Percentiles rank a stretch among this genome's conserved stretches.
Conservation (phyloP, 768 basidiomycete species). For the Clitopilus passeckerianus region DNA sequence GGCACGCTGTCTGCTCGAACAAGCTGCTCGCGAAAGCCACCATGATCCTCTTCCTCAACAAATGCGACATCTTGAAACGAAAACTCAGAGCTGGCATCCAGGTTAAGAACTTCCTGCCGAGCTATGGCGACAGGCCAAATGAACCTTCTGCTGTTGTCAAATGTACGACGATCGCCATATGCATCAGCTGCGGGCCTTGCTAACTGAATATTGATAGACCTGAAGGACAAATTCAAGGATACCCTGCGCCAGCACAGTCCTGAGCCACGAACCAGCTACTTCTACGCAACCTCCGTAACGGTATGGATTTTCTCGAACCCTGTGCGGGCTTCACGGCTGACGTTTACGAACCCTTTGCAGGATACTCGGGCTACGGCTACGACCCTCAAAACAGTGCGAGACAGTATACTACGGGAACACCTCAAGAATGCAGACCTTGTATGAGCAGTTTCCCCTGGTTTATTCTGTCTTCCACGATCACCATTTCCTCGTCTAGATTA, state of each 20-base stretch:
- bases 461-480: not conserved
- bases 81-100: conserved; percentile 40
- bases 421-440: conserved; percentile 44
- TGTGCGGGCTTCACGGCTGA: not conserved
- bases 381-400: conserved; percentile 50
- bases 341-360: conserved; percentile 19
- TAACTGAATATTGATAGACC: conserved; percentile 17
- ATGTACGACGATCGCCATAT: conserved; percentile 35
- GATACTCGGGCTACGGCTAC: conserved; percentile 52
- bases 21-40: conserved; percentile 54
- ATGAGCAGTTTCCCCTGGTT: not conserved
- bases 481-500: not conserved
- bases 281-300: conserved; percentile 56
- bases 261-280: conserved; percentile 46
- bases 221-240: conserved; percentile 40
- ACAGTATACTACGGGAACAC: conserved; percentile 49
- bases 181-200: not conserved
- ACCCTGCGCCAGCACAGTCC: conserved; percentile 49
- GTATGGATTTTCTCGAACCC: conserved; percentile 27
- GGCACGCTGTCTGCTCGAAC: conserved; percentile 58
- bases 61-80: conserved; percentile 57
- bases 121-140: conserved; percentile 60
- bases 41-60: conserved; percentile 72
- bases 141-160: conserved; percentile 46
- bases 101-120: conserved; percentile 52